These are phyloP conservation scores for Pythium volutum DNA, from an alignment of 352 stramenopile genomes.

Conservation along the genomic window DNA sequence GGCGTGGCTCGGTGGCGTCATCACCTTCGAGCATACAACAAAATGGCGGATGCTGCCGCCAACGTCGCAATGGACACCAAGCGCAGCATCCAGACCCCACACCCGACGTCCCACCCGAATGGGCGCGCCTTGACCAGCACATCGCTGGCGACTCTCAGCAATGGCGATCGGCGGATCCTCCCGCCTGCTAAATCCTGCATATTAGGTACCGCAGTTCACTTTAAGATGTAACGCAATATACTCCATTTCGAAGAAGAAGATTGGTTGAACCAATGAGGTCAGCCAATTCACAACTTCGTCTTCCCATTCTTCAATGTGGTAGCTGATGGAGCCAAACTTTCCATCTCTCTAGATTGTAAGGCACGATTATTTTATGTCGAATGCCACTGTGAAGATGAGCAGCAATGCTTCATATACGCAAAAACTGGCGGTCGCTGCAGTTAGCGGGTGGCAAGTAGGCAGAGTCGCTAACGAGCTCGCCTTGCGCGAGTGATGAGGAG, in stretches of 20 bases:
- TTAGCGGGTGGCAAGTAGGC: too few species aligned
- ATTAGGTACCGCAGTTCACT: background rate
- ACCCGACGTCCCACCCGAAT: background rate
- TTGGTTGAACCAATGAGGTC: too few species aligned
- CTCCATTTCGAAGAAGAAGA: background rate
- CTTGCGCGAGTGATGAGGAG: too few species aligned
- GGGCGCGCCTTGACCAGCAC: background rate
- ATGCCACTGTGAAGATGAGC: too few species aligned
- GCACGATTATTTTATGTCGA: too few species aligned
- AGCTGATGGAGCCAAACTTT: too few species aligned
- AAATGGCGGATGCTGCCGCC: constrained; percentile 9
- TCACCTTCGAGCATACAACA: constrained; percentile 11
- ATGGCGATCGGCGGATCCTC: background rate
- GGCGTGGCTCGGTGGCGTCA: background rate
- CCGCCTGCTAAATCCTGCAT: background rate
- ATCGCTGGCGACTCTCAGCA: background rate
- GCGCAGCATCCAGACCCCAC: constrained; percentile 7
- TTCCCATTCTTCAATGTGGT: too few species aligned
- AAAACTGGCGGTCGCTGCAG: too few species aligned
- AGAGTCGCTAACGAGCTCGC: too few species aligned
- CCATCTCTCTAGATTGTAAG: too few species aligned
- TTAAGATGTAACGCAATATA: background rate
- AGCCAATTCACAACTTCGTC: too few species aligned
- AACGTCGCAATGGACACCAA: constrained; percentile 11
- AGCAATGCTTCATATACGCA: too few species aligned